Evolutionary conservation across 164 flowering plant species (phyloP), one percentile per base, ranked within the genome.

Genomic region (Santalum album): DNA sequence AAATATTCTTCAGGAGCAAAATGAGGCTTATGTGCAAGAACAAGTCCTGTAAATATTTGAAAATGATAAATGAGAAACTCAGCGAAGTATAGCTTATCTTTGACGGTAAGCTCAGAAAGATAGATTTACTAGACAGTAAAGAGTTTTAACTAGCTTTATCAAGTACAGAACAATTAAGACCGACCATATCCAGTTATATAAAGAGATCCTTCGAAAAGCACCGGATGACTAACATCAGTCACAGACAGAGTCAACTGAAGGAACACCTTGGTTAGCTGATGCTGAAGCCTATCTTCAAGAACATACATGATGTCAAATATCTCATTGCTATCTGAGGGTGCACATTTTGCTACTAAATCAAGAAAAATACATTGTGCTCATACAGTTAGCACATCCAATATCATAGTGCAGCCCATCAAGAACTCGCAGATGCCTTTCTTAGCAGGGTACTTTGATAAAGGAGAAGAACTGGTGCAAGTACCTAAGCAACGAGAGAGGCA

Each of bases 161-260:
- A n/a, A n/a, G n/a, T n/a, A n/a, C n/a, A n/a, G n/a, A n/a, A n/a
- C n/a, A n/a, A n/a, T n/a, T n/a, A n/a, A n/a, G n/a, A n/a, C n/a
- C n/a, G n/a, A 43, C 12, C 20, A 43, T n/a, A n/a, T 15, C 21
- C 4, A 10, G 18, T 43, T 43, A 43, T n/a, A 43, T 43, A 43
- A 43, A 43, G 21, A n/a, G 46, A 43, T 9, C 16, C 5, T 43
- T 43, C 42, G 42, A 17, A 21, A 54, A n/a, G 58, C 44, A 94
- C 99, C 99, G 90, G 95, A 61, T 94, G 99, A 78, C 90, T 97
- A 59, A 90, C 94, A 76, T 94, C 99, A 29, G 85, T 72, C 99
- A 94, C 90, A 65, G 95, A 87, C 75, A 94, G 62, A 25, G 99
- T 90, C 80, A 90, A 53, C 29, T 94, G 95, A 35, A 94, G 75